Evolutionary conservation across 148 eudicot species (phyloP).

Genomic region (Persicaria tinctoria): DNA sequence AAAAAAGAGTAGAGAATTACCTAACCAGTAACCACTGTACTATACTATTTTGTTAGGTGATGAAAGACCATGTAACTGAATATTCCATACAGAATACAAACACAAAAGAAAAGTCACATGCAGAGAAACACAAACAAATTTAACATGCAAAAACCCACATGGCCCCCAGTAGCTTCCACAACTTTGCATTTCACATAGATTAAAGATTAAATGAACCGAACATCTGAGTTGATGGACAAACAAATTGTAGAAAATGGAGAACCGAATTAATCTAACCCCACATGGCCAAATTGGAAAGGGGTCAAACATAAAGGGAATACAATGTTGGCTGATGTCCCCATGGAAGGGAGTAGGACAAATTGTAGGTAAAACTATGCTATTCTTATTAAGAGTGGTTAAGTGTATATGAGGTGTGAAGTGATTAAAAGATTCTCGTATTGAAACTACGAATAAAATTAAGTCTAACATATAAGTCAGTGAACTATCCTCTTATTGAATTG

Average conservation of each 20-base stretch:
- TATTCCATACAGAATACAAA: neutral
- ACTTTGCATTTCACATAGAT: neutral
- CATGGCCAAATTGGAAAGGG: neutral
- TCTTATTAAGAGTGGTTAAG: no score
- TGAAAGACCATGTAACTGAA: neutral
- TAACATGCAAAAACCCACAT: constrained; percentile 4
- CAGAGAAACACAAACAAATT: neutral
- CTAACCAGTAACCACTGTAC: no score
- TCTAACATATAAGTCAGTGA: no score
- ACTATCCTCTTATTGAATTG: no score
- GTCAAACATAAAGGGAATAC: constrained; percentile 1
- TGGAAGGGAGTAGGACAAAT: neutral
- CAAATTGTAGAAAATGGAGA: neutral
- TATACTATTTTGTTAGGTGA: neutral
- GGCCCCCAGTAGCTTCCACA: constrained; percentile 7
- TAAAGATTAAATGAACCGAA: constrained; percentile 1
- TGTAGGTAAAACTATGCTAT: no score
- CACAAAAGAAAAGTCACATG: neutral
- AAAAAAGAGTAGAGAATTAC: no score
- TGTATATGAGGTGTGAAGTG: no score
- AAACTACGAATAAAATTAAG: no score
- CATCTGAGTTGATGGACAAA: neutral
- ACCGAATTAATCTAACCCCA: neutral
- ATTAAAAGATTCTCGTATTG: no score
- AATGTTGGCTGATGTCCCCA: neutral